Evolutionary conservation across 2,329 filamentous ascomycete genomes (phyloP), one percentile per base, ranked within the genome.

Genomic region (Aspergillus melleus): DNA sequence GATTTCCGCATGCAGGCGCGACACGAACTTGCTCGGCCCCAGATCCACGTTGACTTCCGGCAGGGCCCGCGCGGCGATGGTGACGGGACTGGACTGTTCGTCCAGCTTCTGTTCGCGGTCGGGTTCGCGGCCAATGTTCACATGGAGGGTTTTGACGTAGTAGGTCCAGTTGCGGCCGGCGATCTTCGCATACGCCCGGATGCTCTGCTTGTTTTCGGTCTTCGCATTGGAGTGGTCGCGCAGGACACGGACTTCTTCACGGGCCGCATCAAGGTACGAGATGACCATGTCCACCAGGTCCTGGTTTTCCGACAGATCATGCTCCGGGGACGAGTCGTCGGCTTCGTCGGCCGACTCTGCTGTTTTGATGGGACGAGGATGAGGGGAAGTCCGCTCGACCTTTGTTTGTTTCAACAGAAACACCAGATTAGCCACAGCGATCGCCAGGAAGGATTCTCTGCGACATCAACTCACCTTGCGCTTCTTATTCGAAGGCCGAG

Each of bases 31-130:
- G 76, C 86, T 90, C 0, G 91, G 91, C 1, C 91, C 90, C 32
- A 99, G 82, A 73, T 99, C 94, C 67, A 99, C 94, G 72, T 97
- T 90, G 12, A 98, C 78, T 52, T 80, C 77, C 3, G 77, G 77
- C 50, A 80, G 68, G 39, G 79, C 74, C 55, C 75, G 74, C 46
- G 78, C 76, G 11, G 76, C 76, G 54, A 78, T 76, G 4, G 75
- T 72, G 22, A 78, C 74, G n/a, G 79, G 79, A 62, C 79, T 81
- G 16, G 79, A 81, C 62, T 79, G 76, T 52, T 79, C 77, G 52
- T 77, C 73, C 6, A 76, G 62, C 61, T 71, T 74, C 63, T 71
- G 76, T 55, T 80, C 77, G 54, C 75, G 74, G 61, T 82, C 80
- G 16, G 80, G 79, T 49, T 80, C 78, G 53, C 80, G 79, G 12